Evolutionary conservation across 1,139 yeast genomes (phyloP).

Genomic region (Magnusiomyces ingens): DNA sequence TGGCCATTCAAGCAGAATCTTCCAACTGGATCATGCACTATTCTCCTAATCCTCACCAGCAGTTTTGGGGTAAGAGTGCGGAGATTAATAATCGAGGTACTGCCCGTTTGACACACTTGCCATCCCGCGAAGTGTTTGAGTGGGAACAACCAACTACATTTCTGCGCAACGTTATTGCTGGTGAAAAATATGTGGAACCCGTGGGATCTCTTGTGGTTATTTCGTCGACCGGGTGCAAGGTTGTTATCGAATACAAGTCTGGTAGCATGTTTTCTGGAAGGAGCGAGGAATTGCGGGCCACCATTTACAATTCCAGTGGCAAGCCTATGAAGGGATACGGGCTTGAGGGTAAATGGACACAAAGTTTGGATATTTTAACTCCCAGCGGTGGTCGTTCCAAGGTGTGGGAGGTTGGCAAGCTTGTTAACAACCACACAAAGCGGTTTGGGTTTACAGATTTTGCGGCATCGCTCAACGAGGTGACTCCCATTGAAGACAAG

Average conservation of each 20-base stretch:
- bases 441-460: constrained; percentile 83
- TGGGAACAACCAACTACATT: constrained; percentile 82
- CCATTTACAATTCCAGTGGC: constrained; percentile 40
- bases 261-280: constrained; percentile 75
- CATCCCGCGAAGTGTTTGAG: constrained; percentile 62
- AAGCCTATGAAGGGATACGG: constrained; percentile 34
- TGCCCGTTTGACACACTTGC: constrained; percentile 47
- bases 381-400: constrained; percentile 16
- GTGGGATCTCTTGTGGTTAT: constrained; percentile 58
- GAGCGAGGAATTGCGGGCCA: constrained; percentile 66
- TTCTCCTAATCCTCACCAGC: constrained; percentile 75
- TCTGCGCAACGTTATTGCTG: constrained; percentile 82
- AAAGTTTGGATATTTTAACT: constrained; percentile 22
- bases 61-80: constrained; percentile 91
- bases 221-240: constrained; percentile 60
- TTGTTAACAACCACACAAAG: constrained; percentile 51
- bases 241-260: constrained; percentile 70
- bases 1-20: constrained; percentile 74
- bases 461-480: constrained; percentile 73
- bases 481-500: constrained; percentile 61
- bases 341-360: constrained; percentile 72
- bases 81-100: constrained; percentile 75
- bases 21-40: constrained; percentile 68
- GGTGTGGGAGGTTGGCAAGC: constrained; percentile 62
- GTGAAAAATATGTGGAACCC: constrained; percentile 94